Percentiles rank a stretch among this genome's conserved stretches.
Evolutionary conservation across 345 rosid species (phyloP).

Genomic region (Balakata baccata): DNA sequence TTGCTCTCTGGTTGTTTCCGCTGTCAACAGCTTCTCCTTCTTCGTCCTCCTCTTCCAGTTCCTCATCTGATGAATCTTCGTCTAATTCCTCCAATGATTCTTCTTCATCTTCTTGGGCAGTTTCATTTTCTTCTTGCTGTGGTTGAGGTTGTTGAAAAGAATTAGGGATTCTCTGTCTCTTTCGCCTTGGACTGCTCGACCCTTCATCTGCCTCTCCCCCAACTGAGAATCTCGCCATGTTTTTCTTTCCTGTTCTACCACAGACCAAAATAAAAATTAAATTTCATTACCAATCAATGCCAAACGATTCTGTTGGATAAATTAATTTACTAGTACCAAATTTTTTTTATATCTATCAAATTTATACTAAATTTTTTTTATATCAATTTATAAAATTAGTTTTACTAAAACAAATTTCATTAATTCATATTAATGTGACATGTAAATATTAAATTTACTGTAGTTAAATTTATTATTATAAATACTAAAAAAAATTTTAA

Average conservation of each 20-base stretch:
- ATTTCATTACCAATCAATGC: too few species aligned
- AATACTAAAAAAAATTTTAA: too few species aligned
- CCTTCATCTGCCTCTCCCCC: conserved; percentile 34
- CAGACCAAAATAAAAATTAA: too few species aligned
- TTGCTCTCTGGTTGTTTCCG: background rate
- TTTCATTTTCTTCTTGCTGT: background rate
- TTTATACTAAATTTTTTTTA: too few species aligned
- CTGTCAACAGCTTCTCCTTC: background rate
- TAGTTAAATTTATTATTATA: too few species aligned
- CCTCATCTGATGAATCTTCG: background rate
- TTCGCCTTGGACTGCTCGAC: conserved; percentile 24
- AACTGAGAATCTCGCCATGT: conserved; percentile 33
- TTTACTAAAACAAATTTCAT: too few species aligned
- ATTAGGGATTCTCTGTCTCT: conserved; percentile 19
- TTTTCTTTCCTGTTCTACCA: background rate
- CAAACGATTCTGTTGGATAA: too few species aligned
- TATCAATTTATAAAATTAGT: too few species aligned
- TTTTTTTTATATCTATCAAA: too few species aligned
- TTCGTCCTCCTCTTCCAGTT: background rate
- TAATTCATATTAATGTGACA: too few species aligned
- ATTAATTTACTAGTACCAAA: too few species aligned
- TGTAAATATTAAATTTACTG: too few species aligned
- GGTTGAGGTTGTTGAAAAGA: background rate
- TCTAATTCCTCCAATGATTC: background rate
- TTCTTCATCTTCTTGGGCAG: background rate